These are phyloP conservation scores for Echium plantagineum DNA, from an alignment of 257 asterid species.

Conservation along the genomic window DNA sequence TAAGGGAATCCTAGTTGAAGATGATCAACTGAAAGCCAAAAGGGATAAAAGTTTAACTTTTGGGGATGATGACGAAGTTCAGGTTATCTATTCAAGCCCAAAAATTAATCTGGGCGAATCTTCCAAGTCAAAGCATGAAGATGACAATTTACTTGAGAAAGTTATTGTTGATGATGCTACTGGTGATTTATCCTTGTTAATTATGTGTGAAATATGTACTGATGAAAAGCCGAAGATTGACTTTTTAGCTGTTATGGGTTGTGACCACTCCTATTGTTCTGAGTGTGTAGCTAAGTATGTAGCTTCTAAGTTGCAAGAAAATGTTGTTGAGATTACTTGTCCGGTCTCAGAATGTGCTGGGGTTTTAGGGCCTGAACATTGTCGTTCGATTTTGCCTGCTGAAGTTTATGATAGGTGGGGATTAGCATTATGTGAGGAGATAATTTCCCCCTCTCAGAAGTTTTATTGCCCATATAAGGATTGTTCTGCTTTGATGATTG, in stretches of 20 bases:
- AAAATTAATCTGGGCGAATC: too few species aligned
- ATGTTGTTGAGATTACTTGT: constrained; percentile 20
- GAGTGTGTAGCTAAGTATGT: constrained; percentile 39
- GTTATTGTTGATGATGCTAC: too few species aligned
- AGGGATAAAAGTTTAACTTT: too few species aligned
- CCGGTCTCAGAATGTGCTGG: constrained; percentile 36
- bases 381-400: constrained; percentile 16
- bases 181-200: background rate
- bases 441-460: constrained; percentile 21
- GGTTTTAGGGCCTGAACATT: constrained; percentile 17
- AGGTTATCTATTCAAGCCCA: too few species aligned
- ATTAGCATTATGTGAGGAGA: constrained; percentile 23
- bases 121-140: too few species aligned
- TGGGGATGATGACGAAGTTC: background rate
- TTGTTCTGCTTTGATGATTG: constrained; percentile 18
- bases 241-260: constrained; percentile 21
- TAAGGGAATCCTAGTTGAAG: too few species aligned
- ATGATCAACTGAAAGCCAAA: too few species aligned
- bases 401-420: constrained; percentile 23
- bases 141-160: too few species aligned
- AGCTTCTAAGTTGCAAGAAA: constrained; percentile 10
- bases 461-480: constrained; percentile 24
- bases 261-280: constrained; percentile 38
- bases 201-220: constrained; percentile 39
- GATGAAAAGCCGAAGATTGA: constrained; percentile 23